Conservation (phyloP, 2,329 filamentous ascomycete species). For the Aspergillus udagawae region DNA sequence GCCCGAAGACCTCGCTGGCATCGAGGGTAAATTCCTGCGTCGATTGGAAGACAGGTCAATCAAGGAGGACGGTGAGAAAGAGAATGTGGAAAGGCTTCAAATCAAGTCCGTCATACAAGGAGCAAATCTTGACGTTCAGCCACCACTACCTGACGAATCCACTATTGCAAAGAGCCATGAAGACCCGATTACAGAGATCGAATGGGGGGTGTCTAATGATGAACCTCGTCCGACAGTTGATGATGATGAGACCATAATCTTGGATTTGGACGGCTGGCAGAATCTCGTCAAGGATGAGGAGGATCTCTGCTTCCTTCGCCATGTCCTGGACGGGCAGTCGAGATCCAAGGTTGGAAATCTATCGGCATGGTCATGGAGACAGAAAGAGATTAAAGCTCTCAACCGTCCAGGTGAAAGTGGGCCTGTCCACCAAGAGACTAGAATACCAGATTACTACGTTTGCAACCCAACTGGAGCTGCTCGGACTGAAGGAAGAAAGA, state of each 20-base stretch:
- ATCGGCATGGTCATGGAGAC: constrained; percentile 65
- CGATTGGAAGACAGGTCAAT: background rate
- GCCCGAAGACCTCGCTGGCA: background rate
- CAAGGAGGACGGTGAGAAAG: constrained; percentile 35
- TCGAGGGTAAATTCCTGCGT: background rate
- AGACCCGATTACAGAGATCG: constrained; percentile 47
- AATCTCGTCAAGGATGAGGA: constrained; percentile 66
- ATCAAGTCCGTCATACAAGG: constrained; percentile 11
- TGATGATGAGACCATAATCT: constrained; percentile 59
- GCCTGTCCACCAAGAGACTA: constrained; percentile 49
- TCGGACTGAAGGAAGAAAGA: constrained; percentile 88
- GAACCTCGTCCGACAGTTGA: constrained; percentile 61
- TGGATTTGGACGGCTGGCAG: constrained; percentile 70
- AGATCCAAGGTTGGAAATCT: constrained; percentile 53
- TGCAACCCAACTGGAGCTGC: constrained; percentile 81
- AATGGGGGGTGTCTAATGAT: constrained; percentile 58
- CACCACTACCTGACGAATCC: constrained; percentile 13
- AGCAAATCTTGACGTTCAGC: constrained; percentile 7
- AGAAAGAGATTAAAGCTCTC: constrained; percentile 67
- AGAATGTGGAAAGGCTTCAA: constrained; percentile 38
- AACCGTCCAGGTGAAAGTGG: constrained; percentile 57
- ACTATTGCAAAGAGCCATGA: constrained; percentile 31
- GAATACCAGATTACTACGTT: constrained; percentile 71
- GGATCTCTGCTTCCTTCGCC: constrained; percentile 55
- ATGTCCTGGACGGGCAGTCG: constrained; percentile 46